These are phyloP conservation scores for Aristolochia fimbriata DNA, from an alignment of 164 flowering plant species.

Conservation along the genomic window DNA sequence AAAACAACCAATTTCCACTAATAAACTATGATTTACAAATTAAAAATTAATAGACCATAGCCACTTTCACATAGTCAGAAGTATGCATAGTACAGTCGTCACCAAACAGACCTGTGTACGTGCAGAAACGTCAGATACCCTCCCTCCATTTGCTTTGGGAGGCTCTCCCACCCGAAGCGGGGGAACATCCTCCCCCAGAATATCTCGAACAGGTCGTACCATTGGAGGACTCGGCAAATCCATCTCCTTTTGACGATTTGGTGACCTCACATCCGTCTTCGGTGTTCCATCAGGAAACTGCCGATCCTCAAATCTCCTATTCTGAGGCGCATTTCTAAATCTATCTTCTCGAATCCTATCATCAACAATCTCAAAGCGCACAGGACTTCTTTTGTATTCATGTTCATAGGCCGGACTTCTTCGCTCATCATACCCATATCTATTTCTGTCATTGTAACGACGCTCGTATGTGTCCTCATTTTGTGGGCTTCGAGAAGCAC, in stretches of 20 bases:
- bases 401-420: constrained; percentile 78
- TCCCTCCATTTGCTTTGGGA: constrained; percentile 62
- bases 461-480: constrained; percentile 65
- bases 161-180: constrained; percentile 79
- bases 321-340: constrained; percentile 52
- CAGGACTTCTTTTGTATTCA: constrained; percentile 64
- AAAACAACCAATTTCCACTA: no score
- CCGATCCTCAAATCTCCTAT: constrained; percentile 47
- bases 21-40: no score
- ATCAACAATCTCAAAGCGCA: constrained; percentile 60
- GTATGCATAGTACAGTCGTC: no score
- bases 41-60: no score
- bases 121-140: constrained; percentile 32
- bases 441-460: constrained; percentile 43
- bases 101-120: constrained; percentile 41
- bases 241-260: constrained; percentile 45
- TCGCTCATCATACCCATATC: constrained; percentile 35
- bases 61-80: no score
- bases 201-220: constrained; percentile 85
- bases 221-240: constrained; percentile 60
- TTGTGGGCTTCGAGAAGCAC: constrained; percentile 81
- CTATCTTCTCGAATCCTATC: constrained; percentile 91
- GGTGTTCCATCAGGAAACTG: constrained; percentile 52
- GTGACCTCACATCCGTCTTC: constrained; percentile 53
- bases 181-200: constrained; percentile 69